Evolutionary conservation across 1,284 basidiomycete species (phyloP), one percentile per base, ranked within the genome.

Genomic region (Ceraceosorus guamensis): DNA sequence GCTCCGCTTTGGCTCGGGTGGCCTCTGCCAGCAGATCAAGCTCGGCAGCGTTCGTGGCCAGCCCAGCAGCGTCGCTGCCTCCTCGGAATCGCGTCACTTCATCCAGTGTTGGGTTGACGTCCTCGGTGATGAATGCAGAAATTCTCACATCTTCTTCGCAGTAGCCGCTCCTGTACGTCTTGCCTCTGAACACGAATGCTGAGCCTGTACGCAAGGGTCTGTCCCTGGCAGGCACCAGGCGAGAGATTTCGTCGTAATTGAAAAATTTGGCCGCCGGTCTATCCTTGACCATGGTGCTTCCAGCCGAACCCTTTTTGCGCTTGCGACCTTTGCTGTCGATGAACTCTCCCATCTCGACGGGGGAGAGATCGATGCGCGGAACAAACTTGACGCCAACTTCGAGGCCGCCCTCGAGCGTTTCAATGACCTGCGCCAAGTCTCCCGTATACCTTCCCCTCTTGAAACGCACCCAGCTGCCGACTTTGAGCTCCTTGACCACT

Each of bases 101-200:
- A 71, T 97, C 93, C 57, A 99, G 81, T 0, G 91, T 92, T 0
- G 93, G 93, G 68, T 92, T 89, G 46, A 98, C 87, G 68, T 92
- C 87, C 67, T 97, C 93, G 48, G 87, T 79, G 57, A 86, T 83
- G 47, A 98, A 79, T 0, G 84, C 85, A 45, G 82, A 84, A 50
- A 93, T 79, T 69, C 88, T 87, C 81, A 96, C 86, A 75, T 98
- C 93, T 79, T 97, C 97, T 79, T 96, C 88, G 69, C 95, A 85
- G 79, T 93, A 96, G 4, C 93, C 95, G 59, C 96, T 87, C 66
- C 84, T 85, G 80, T 88, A 98, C 6, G 90, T 91, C 75, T 98
- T 93, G 70, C 86, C 86, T 69, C 89, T 87, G 80, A 97, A 98
- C 52, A 69, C 63, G 66, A 62, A 68, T n/a, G 51, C 56, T 30